These are phyloP conservation scores for Parastagonospora avenae DNA, from an alignment of 2,329 filamentous ascomycete species.

Conservation along the genomic window DNA sequence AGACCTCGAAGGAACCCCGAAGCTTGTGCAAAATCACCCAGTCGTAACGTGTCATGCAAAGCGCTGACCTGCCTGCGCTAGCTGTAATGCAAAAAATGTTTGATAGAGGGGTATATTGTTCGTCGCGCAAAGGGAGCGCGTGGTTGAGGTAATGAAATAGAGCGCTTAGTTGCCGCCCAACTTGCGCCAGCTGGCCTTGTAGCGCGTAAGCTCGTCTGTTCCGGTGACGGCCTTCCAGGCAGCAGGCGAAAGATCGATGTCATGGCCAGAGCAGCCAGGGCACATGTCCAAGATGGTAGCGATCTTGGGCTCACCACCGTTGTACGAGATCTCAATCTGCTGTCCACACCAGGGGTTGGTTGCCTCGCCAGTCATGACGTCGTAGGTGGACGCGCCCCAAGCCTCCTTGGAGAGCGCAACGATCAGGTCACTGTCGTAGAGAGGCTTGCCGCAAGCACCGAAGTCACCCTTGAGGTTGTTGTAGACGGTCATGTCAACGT, in stretches of 20 bases:
- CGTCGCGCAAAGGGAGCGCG: slow-evolving; percentile 12
- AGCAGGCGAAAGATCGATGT: slow-evolving; percentile 39
- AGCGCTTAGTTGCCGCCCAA: slow-evolving; percentile 19
- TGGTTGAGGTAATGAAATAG: slow-evolving; percentile 16
- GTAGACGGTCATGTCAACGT: slow-evolving; percentile 44
- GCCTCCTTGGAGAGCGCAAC: slow-evolving; percentile 36
- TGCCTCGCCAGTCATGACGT: slow-evolving; percentile 34
- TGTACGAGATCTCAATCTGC: slow-evolving; percentile 38
- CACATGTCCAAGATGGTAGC: slow-evolving; percentile 43
- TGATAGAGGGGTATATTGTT: slow-evolving; percentile 33
- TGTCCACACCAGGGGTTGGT: slow-evolving; percentile 44
- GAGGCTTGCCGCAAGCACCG: slow-evolving; percentile 38
- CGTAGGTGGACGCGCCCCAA: slow-evolving; percentile 38
- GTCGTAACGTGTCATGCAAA: slow-evolving; percentile 47
- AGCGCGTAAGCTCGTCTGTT: slow-evolving; percentile 25
- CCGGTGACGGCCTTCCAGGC: slow-evolving; percentile 37
- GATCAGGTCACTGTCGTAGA: slow-evolving; percentile 27
- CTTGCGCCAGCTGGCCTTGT: slow-evolving; percentile 33
- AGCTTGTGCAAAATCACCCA: slow-evolving; percentile 26
- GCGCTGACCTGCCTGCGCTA: slow-evolving; percentile 49
- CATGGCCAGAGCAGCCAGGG: slow-evolving; percentile 37
- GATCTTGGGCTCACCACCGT: slow-evolving; percentile 27
- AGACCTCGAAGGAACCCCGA: slow-evolving; percentile 23
- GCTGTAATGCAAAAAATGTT: slow-evolving; percentile 31
- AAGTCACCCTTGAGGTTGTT: slow-evolving; percentile 27